A percentile compares a stretch with the other conserved stretches of the same genome.
Evolutionary conservation across 139 green algal genomes (phyloP).

Genomic region (Raphidocelis subcapitata): DNA sequence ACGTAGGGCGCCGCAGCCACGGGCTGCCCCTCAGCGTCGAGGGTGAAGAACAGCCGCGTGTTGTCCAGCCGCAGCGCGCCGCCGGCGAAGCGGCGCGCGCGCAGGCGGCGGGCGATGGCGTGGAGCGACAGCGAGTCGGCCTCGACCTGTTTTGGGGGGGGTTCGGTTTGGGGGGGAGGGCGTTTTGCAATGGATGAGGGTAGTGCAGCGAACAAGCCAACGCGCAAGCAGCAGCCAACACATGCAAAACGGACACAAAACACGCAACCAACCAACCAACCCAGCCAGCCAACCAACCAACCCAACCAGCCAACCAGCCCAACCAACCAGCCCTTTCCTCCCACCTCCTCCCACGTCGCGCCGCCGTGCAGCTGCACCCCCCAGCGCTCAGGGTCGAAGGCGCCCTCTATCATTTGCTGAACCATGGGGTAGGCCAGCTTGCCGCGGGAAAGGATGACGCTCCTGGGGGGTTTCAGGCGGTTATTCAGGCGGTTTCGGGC

Average conservation of each 20-base stretch:
- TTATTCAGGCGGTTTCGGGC: no score
- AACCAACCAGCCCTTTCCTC: no score
- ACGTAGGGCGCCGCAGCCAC: conserved; percentile 41
- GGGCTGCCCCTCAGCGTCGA: conserved; percentile 78
- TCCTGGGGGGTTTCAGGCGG: conserved; percentile 75
- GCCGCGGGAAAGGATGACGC: conserved; percentile 81
- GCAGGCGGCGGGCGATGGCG: conserved; percentile 58
- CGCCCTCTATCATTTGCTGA: conserved; percentile 90
- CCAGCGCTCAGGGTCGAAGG: conserved; percentile 33
- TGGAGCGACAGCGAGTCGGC: conserved; percentile 69
- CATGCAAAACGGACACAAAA: no score
- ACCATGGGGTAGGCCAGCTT: conserved; percentile 91
- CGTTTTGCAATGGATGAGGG: no score
- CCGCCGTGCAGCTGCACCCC: conserved; percentile 41
- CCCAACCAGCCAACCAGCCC: no score
- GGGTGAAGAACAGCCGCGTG: conserved; percentile 70
- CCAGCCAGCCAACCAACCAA: no score
- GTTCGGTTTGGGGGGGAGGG: no score
- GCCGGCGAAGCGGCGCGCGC: conserved; percentile 39
- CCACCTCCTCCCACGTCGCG: conserved; percentile 66
- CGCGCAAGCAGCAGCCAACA: no score
- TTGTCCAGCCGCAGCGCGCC: conserved; percentile 85
- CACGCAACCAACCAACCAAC: no score
- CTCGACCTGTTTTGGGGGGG: conserved; percentile 49
- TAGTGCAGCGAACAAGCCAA: no score